These are phyloP conservation scores for Moricandia moricandioides DNA, from an alignment of 345 rosid species.

Conservation along the genomic window DNA sequence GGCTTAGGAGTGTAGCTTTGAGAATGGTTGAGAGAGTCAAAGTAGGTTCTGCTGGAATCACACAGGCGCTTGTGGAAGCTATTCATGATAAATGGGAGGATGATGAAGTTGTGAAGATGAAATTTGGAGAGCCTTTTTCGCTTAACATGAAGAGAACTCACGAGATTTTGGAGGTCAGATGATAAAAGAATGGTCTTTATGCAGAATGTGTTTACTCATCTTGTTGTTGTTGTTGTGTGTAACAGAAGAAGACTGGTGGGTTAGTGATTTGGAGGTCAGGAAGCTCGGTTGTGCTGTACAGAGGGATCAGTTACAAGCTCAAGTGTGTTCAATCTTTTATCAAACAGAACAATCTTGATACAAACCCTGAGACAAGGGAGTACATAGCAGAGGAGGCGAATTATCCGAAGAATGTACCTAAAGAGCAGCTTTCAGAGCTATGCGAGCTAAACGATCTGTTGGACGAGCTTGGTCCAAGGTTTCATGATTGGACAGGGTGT, in stretches of 20 bases:
- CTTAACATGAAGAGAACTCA: conserved; percentile 85
- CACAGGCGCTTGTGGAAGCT: conserved; percentile 61
- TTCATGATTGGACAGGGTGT: conserved; percentile 82
- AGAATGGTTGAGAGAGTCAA: conserved; percentile 82
- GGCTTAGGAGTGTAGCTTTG: conserved; percentile 70
- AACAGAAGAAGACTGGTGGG: conserved; percentile 83
- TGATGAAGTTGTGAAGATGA: conserved; percentile 85
- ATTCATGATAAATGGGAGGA: conserved; percentile 76
- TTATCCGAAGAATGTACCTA: conserved; percentile 49
- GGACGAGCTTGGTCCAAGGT: conserved; percentile 86
- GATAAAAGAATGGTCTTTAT: background rate
- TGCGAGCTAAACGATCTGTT: conserved; percentile 59
- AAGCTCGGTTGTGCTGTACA: conserved; percentile 75
- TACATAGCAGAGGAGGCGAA: conserved; percentile 41
- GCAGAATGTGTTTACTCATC: background rate
- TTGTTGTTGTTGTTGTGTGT: background rate
- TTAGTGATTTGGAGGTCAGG: conserved; percentile 96
- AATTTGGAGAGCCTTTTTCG: conserved; percentile 66
- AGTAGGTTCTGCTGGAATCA: conserved; percentile 78
- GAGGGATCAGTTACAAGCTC: conserved; percentile 77
- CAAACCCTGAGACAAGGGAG: conserved; percentile 14
- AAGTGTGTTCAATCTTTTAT: conserved; percentile 62
- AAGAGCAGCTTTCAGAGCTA: conserved; percentile 55
- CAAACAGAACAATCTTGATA: conserved; percentile 40
- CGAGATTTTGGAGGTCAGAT: conserved; percentile 71